A percentile compares a stretch with the other conserved stretches of the same genome.
These are phyloP conservation scores for Microsporum ferrugineum DNA, from an alignment of 2,329 filamentous ascomycete genomes.

Conservation along the genomic window DNA sequence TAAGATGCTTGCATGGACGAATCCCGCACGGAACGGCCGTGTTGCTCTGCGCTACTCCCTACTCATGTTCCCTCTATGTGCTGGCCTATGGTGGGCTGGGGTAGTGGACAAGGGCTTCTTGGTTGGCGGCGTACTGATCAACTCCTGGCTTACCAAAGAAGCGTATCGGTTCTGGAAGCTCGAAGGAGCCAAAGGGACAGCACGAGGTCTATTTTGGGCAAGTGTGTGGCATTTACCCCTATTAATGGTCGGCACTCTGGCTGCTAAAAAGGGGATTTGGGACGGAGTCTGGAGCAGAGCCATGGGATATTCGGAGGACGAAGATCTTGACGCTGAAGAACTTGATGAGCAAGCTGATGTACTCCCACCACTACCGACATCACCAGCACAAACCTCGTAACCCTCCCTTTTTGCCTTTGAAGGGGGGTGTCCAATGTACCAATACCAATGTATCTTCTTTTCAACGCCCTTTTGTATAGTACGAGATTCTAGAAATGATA, in stretches of 20 bases:
- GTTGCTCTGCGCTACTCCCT: constrained; percentile 82
- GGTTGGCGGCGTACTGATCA: constrained; percentile 66
- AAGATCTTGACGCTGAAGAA: constrained; percentile 29
- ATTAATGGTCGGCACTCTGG: constrained; percentile 77
- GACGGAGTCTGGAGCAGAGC: constrained; percentile 63
- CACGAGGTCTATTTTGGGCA: constrained; percentile 85
- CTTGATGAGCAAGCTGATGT: background rate
- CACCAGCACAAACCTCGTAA: background rate
- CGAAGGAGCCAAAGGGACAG: constrained; percentile 67
- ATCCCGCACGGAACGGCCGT: constrained; percentile 71
- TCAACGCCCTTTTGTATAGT: background rate
- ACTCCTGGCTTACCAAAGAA: constrained; percentile 72
- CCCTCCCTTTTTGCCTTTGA: background rate
- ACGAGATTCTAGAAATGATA: background rate
- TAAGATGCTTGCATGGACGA: constrained; percentile 70
- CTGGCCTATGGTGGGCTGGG: constrained; percentile 63
- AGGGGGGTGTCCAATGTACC: background rate
- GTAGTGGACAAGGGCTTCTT: constrained; percentile 82
- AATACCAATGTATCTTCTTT: background rate
- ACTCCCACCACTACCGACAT: background rate
- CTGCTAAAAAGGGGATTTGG: constrained; percentile 91
- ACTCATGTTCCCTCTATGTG: constrained; percentile 74
- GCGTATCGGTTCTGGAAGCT: constrained; percentile 70
- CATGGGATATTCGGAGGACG: constrained; percentile 47
- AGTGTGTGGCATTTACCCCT: constrained; percentile 93